Base-by-base conservation (phyloP, 2,329 filamentous ascomycete species). In the Rachicladosporium sp. region DNA sequence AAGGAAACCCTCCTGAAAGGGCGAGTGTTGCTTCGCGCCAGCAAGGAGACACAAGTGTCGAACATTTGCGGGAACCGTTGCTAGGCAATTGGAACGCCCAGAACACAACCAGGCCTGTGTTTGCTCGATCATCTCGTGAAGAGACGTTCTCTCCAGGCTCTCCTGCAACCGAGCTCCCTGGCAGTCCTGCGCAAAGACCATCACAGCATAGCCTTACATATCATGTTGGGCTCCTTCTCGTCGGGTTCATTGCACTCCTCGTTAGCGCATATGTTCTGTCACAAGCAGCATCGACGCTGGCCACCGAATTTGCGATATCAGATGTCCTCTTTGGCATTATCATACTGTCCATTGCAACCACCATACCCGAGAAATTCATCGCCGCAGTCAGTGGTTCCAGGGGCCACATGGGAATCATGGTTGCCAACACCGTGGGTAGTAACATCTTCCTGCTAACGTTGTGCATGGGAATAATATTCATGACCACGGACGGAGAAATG, bases 401-500 rank as follows among this genome's bases (percentile, higher is more conserved):
- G 10, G 68, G 67, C 4, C 64, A 72, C n/a, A 50, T 54, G 2
- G 68, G 68, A 1, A 70, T 74, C 35, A 50, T 74, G 6, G 65
- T 69, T 4, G 71, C 70, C 0, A 72, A 68, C 33, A 70, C 68
- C 3, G 69, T 64, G 0, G 70, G 69, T 4, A 72, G 69, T 45
- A 74, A 74, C 42, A 69, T 74, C 29, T 75, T 74, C 48, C 54
- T 74, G 23, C 54, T 73, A 10, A 65, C 68, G 1, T 54, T 74
- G 3, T 74, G 70, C 47, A 52, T 65, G 10, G 70, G 67, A 1
- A 54, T 68, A 10, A 42, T 62, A 4, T 43, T 43, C 42, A 41
- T 51, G 2, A 41, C 44, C 11, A 49, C 43, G 3, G 7, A 19
- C 8, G 47, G 47, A 10, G 33, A 33, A 5, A 36, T 41, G 11